Percentiles rank a stretch among this genome's conserved stretches.
phyloP scores from a whole-genome alignment of 2,329 filamentous ascomycete species.

The Penicillium sp. region DNA sequence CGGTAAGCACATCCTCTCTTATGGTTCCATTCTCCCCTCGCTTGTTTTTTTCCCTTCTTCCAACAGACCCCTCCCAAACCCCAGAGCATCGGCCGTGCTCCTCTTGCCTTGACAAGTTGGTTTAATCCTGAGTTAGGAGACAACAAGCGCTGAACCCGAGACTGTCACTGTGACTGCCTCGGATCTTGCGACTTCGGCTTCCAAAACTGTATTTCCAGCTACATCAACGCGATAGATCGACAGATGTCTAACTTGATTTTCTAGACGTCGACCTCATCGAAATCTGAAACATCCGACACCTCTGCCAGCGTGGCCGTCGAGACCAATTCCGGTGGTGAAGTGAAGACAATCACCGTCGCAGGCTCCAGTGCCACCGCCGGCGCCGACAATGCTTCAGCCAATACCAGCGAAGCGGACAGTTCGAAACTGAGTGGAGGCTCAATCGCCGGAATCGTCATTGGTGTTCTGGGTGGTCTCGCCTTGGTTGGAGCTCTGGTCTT shows the following conservation, averaged over 20 bases:
- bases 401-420: constrained; percentile 8
- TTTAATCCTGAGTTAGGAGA: constrained; percentile 23
- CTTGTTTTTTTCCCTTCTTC: constrained; percentile 6
- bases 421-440: constrained; percentile 41
- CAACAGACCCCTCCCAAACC: neutral
- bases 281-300: constrained; percentile 13
- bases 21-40: neutral
- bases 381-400: constrained; percentile 16
- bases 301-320: constrained; percentile 18
- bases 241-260: constrained; percentile 9
- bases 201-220: constrained; percentile 13
- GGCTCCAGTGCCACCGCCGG: constrained; percentile 19
- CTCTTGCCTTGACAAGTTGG: constrained; percentile 14
- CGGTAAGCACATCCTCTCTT: constrained; percentile 21
- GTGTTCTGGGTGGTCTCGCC: constrained; percentile 41
- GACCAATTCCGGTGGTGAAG: constrained; percentile 27
- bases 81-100: neutral
- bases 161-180: constrained; percentile 17
- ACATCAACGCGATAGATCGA: neutral
- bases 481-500: constrained; percentile 40
- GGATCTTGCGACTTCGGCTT: neutral
- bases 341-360: constrained; percentile 33
- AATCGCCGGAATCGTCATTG: constrained; percentile 48
- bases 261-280: constrained; percentile 12
- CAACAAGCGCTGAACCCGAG: constrained; percentile 15